These are phyloP conservation scores for Chlamydomonas asymmetrica DNA, from an alignment of 139 green algal genomes.

Conservation along the genomic window DNA sequence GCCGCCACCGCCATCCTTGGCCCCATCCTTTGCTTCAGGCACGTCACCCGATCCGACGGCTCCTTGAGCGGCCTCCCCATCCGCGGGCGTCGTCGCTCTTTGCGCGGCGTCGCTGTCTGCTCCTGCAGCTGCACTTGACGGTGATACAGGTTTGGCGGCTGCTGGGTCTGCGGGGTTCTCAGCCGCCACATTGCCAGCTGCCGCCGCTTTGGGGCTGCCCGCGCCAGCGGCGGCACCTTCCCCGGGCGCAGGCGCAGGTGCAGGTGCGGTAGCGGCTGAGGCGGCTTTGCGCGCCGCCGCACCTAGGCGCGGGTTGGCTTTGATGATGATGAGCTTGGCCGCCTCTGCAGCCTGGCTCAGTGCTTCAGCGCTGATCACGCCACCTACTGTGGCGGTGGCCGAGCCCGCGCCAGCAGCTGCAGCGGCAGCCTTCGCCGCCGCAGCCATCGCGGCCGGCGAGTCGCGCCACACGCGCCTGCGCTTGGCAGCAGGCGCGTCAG, in stretches of 20 bases:
- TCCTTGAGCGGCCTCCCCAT: neutral
- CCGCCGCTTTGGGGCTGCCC: no score
- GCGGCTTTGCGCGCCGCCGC: neutral
- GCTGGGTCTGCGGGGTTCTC: neutral
- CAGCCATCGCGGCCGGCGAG: neutral
- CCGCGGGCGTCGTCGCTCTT: no score
- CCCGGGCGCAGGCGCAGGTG: neutral
- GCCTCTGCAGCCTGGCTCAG: no score
- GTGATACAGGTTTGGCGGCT: constrained; percentile 3
- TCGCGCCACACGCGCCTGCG: neutral
- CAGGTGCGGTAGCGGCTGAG: neutral
- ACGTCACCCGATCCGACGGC: neutral
- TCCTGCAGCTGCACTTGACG: neutral
- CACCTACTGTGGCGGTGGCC: no score
- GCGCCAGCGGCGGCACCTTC: neutral
- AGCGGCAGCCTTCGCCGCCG: neutral
- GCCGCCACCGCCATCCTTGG: no score
- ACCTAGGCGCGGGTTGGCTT: constrained; percentile 25
- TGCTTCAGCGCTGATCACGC: no score
- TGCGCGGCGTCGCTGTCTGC: no score
- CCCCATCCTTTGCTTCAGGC: neutral
- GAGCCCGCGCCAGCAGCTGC: neutral
- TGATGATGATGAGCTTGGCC: constrained; percentile 3
- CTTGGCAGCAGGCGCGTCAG: no score
- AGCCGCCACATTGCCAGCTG: neutral